A percentile compares a stretch with the other conserved stretches of the same genome.
Evolutionary conservation across 495 filamentous ascomycete species (phyloP).

Genomic region (Aspergillus ellipticus): DNA sequence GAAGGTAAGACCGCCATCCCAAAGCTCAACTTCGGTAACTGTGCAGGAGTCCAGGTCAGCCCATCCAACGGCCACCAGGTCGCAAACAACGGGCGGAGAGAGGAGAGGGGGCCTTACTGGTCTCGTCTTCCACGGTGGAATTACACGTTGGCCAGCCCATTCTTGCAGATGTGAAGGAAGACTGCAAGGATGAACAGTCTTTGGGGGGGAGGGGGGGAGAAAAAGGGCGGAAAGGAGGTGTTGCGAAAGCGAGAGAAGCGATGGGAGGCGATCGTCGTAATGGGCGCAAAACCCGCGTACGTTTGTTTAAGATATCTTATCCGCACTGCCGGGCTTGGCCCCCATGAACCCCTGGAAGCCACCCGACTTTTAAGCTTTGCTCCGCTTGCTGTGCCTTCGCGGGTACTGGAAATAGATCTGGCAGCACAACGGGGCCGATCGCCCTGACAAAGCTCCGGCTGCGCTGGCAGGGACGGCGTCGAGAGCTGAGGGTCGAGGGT

Average conservation of each 20-base stretch:
- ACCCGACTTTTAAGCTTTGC: neutral
- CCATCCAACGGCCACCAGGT: constrained; percentile 5
- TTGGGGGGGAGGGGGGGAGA: neutral
- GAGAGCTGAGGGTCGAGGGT: no score
- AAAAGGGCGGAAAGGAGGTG: constrained; percentile 5
- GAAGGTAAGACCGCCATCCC: constrained; percentile 48
- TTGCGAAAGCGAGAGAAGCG: neutral
- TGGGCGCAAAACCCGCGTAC: neutral
- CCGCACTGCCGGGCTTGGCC: constrained; percentile 19
- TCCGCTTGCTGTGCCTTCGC: neutral
- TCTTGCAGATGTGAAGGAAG: constrained; percentile 18
- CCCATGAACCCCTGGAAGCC: constrained; percentile 12
- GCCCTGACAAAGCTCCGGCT: neutral
- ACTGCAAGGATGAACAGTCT: neutral
- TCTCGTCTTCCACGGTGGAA: constrained; percentile 41
- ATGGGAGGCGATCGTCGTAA: constrained; percentile 9
- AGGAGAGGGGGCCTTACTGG: constrained; percentile 29
- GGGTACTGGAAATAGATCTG: neutral
- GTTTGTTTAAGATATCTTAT: constrained; percentile 9
- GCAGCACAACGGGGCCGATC: neutral
- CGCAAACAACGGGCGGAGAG: neutral
- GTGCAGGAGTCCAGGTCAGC: constrained; percentile 5
- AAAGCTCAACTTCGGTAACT: constrained; percentile 43
- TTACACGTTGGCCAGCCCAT: constrained; percentile 53
- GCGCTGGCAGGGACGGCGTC: neutral